Evolutionary conservation across 495 filamentous ascomycete species (phyloP).

Genomic region (Haplographium delicatum): DNA sequence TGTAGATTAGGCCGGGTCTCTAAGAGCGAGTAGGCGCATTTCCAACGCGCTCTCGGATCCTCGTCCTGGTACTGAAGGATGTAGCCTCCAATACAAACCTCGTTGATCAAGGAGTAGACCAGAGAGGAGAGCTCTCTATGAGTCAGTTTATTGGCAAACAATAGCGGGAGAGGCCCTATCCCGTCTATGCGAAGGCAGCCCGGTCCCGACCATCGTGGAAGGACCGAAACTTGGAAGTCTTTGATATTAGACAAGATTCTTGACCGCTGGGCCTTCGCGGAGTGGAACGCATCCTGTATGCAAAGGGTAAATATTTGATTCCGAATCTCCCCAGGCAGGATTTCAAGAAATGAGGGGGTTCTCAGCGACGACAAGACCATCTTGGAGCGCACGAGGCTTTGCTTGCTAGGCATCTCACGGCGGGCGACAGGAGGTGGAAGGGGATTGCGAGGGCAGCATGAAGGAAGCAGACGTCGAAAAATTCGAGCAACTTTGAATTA

Average conservation of each 20-base stretch:
- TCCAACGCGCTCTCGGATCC: conserved; percentile 9
- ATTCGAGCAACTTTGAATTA: too few species aligned
- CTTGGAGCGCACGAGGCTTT: too few species aligned
- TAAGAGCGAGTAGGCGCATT: conserved; percentile 6
- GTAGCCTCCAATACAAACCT: conserved; percentile 12
- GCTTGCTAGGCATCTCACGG: too few species aligned
- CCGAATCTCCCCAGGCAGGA: conserved; percentile 17
- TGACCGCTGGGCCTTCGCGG: background rate
- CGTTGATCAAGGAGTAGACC: conserved; percentile 11
- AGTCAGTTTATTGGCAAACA: conserved; percentile 16
- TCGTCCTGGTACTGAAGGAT: conserved; percentile 8
- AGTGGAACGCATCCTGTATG: conserved; percentile 3
- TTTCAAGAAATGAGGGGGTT: too few species aligned
- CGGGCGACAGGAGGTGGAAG: too few species aligned
- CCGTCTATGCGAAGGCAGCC: background rate
- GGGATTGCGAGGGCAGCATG: too few species aligned
- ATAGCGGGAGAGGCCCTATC: conserved; percentile 9
- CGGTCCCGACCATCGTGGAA: conserved; percentile 14
- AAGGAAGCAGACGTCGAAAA: too few species aligned
- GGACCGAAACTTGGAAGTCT: background rate
- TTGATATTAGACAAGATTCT: background rate
- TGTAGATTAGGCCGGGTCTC: conserved; percentile 2
- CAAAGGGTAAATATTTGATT: conserved; percentile 17
- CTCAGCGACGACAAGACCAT: too few species aligned
- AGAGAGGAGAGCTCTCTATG: conserved; percentile 12